Conservation (phyloP, 257 asterid genomes). For the Solanum chiquidenum region DNA sequence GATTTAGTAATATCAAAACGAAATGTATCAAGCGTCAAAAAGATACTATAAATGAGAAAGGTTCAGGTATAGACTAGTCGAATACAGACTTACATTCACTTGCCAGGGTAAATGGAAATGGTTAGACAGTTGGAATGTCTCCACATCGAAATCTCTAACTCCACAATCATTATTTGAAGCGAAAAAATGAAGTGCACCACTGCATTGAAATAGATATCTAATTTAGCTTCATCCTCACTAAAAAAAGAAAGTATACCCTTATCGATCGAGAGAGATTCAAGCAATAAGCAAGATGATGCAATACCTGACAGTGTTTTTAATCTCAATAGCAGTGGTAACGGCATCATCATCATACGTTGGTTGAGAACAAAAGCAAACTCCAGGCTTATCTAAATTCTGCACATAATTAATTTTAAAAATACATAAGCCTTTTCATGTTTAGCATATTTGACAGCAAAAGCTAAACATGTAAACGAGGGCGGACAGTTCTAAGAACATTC, state of each 20-base stretch:
- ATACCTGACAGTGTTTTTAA: slow-evolving; percentile 61
- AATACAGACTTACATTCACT: slow-evolving; percentile 57
- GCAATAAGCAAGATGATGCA: not conserved
- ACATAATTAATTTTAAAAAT: slow-evolving; percentile 6
- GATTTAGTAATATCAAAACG: not conserved
- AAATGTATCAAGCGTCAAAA: not conserved
- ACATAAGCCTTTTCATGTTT: not conserved
- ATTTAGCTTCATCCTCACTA: slow-evolving; percentile 9
- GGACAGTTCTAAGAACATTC: not conserved
- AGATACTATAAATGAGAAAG: not conserved
- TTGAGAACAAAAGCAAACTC: slow-evolving; percentile 65
- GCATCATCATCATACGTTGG: slow-evolving; percentile 86
- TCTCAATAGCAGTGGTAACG: slow-evolving; percentile 76
- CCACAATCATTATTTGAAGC: slow-evolving; percentile 84
- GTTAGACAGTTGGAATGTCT: slow-evolving; percentile 58
- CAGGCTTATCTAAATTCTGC: slow-evolving; percentile 79
- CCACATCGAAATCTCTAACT: slow-evolving; percentile 80
- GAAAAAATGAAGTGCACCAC: slow-evolving; percentile 82
- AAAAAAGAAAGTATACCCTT: not conserved
- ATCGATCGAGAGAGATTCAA: not conserved
- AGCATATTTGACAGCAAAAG: not conserved
- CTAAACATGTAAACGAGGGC: not conserved
- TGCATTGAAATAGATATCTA: slow-evolving; percentile 17
- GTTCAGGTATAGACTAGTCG: not conserved
- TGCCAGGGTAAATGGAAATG: slow-evolving; percentile 75